Conservation (phyloP, 768 basidiomycete genomes). For the Suillus bovinus region DNA sequence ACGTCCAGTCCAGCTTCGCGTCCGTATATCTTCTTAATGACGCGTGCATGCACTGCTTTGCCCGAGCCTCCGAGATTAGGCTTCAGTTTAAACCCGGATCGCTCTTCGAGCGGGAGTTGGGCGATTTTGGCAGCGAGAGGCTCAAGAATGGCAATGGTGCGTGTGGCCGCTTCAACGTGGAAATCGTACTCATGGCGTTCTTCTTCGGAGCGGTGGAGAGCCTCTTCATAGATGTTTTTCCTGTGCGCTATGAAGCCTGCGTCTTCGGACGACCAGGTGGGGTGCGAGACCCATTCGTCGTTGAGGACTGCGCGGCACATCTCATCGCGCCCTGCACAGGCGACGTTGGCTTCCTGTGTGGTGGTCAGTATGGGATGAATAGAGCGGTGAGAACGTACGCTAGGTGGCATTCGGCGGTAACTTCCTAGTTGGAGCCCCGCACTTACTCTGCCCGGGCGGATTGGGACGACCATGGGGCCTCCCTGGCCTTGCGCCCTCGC, state of each 20-base stretch:
- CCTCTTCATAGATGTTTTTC: slow-evolving; percentile 97
- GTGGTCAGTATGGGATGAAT: slow-evolving; percentile 6
- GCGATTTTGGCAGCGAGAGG: slow-evolving; percentile 88
- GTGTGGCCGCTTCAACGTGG: slow-evolving; percentile 92
- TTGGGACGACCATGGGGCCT: slow-evolving; percentile 33
- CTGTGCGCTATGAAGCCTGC: slow-evolving; percentile 87
- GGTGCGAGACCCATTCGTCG: slow-evolving; percentile 98
- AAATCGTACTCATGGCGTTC: slow-evolving; percentile 99
- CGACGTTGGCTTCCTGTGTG: slow-evolving; percentile 76
- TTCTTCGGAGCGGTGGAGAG: slow-evolving; percentile 93
- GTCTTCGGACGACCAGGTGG: slow-evolving; percentile 93
- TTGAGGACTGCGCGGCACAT: slow-evolving; percentile 97
- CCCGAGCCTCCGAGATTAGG: slow-evolving; percentile 81
- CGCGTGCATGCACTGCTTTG: slow-evolving; percentile 89
- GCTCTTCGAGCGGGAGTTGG: slow-evolving; percentile 76
- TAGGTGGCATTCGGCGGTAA: slow-evolving; percentile 80
- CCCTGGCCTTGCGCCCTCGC: slow-evolving; percentile 48
- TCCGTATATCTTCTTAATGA: slow-evolving; percentile 97
- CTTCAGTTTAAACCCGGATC: slow-evolving; percentile 80
- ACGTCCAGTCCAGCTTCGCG: slow-evolving; percentile 81
- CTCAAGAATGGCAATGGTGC: slow-evolving; percentile 89
- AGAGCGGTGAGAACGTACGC: slow-evolving; percentile 50
- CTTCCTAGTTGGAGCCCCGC: slow-evolving; percentile 79
- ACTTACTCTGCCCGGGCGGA: slow-evolving; percentile 62
- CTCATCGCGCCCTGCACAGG: slow-evolving; percentile 94